Base-by-base conservation (phyloP, 768 basidiomycete genomes). In the Hemileccinum impolitum region DNA sequence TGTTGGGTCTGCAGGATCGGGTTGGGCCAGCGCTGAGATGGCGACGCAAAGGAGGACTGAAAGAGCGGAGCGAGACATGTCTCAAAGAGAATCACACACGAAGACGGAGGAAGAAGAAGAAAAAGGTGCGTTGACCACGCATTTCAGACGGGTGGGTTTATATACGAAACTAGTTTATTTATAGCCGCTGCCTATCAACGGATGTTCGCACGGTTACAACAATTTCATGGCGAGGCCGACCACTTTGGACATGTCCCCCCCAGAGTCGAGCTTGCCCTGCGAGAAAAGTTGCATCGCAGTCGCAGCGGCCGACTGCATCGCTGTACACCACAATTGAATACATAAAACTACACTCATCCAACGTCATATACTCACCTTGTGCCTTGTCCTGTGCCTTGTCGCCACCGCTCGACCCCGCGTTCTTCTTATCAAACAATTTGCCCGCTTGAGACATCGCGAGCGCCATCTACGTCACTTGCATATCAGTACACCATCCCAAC, bases 61-160 rank as follows among this genome's bases (percentile, higher is more conserved):
- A 77, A 72, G 75, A 76, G 71, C 58, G 74, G 67, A 69, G 61
- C 68, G 73, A 59, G 73, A 74, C 77, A 78, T 78, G 62, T 62
- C 66, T 68, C 68, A 56, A 54, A 39, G 32, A 34, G 40, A 18
- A 31, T n/a, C 4, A n/a, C n/a, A n/a, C n/a, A 17, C 18, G 26
- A 2, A 34, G n/a, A n/a, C n/a, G n/a, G n/a, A n/a, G n/a, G n/a
- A 13, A 41, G 11, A 19, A 36, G 6, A 32, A 35, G 11, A 41
- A 45, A 50, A 39, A 36, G 14, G 13, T 30, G 28, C 28, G 28
- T 30, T 30, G 28, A 30, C 4, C 6, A 3, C 28, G 8, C 28
- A 30, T 30, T 30, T n/a, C n/a, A n/a, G n/a, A n/a, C n/a, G n/a
- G n/a, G 3, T 30, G 19, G 14, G 30, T 38, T 41, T 37, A 53